Conservation (phyloP, 805 yeast genomes). For the Sugiyamaella marilandica region DNA sequence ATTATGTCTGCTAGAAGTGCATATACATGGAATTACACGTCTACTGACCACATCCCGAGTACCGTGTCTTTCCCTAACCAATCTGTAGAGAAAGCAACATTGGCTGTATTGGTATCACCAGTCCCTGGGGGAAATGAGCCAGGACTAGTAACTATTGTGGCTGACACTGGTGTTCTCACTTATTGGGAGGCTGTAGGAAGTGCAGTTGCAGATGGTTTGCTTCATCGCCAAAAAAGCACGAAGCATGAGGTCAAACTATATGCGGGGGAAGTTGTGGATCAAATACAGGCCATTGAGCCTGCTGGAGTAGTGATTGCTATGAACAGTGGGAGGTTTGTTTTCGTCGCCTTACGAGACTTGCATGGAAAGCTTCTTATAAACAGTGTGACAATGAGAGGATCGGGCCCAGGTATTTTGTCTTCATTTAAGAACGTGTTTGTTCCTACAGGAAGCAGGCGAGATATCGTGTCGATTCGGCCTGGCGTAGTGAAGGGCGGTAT, state of each 20-base stretch:
- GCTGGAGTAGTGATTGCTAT: constrained; percentile 72
- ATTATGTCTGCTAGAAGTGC: constrained; percentile 47
- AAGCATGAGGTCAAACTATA: constrained; percentile 40
- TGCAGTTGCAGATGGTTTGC: constrained; percentile 60
- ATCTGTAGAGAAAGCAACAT: constrained; percentile 25
- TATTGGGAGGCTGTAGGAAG: constrained; percentile 73
- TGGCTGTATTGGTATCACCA: constrained; percentile 57
- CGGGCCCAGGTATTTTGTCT: constrained; percentile 28
- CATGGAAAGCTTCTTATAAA: constrained; percentile 52
- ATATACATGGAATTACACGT: constrained; percentile 63
- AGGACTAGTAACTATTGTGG: constrained; percentile 64
- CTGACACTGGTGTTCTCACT: constrained; percentile 51
- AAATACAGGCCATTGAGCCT: constrained; percentile 61
- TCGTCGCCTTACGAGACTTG: constrained; percentile 61
- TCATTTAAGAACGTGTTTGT: constrained; percentile 25
- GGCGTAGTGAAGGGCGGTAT: constrained; percentile 52
- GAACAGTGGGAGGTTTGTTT: constrained; percentile 57
- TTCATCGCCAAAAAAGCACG: constrained; percentile 37
- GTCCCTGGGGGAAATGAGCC: constrained; percentile 51
- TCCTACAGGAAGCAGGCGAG: constrained; percentile 29
- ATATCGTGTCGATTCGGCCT: constrained; percentile 54
- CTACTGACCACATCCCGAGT: constrained; percentile 56
- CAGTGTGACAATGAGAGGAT: constrained; percentile 26
- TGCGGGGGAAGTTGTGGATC: constrained; percentile 51
- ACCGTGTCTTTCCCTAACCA: constrained; percentile 46